phyloP scores from a whole-genome alignment of 768 basidiomycete species.

The Clavulina sp. region DNA sequence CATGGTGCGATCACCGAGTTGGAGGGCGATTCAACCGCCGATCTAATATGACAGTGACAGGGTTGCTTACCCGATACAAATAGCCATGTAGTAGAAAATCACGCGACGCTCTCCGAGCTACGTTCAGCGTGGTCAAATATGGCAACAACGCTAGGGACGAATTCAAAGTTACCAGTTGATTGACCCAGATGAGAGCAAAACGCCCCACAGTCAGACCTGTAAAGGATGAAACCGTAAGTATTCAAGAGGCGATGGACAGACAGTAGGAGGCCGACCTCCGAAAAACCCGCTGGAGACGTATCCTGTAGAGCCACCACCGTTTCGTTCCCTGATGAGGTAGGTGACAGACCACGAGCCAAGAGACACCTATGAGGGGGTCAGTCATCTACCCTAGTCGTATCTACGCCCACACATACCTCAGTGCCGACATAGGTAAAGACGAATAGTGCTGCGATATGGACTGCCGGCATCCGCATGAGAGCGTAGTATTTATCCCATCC shows the following conservation, averaged over 20 bases:
- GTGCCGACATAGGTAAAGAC: slow-evolving; percentile 12
- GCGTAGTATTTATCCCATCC: too few species aligned
- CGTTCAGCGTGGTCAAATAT: background rate
- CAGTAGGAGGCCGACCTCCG: slow-evolving; percentile 19
- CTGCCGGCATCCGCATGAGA: slow-evolving; percentile 7
- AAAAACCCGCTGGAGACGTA: slow-evolving; percentile 36
- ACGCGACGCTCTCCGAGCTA: slow-evolving; percentile 19
- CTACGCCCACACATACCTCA: slow-evolving; percentile 8
- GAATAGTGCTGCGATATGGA: slow-evolving; percentile 11
- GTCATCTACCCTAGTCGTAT: background rate
- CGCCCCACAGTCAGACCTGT: background rate
- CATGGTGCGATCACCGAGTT: too few species aligned
- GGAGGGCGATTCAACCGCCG: too few species aligned
- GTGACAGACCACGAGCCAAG: slow-evolving; percentile 36
- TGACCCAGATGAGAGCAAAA: background rate
- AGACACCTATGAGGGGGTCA: background rate
- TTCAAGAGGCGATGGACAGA: too few species aligned
- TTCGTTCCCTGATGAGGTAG: slow-evolving; percentile 28
- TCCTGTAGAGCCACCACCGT: slow-evolving; percentile 30
- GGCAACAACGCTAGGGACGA: background rate
- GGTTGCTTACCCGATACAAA: slow-evolving; percentile 13
- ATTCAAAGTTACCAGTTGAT: too few species aligned
- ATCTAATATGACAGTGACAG: too few species aligned
- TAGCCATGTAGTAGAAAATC: slow-evolving; percentile 21
- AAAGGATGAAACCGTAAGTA: too few species aligned